These are phyloP conservation scores for Malbranchea cinnamomea DNA, from an alignment of 2,329 filamentous ascomycete genomes.

Conservation along the genomic window DNA sequence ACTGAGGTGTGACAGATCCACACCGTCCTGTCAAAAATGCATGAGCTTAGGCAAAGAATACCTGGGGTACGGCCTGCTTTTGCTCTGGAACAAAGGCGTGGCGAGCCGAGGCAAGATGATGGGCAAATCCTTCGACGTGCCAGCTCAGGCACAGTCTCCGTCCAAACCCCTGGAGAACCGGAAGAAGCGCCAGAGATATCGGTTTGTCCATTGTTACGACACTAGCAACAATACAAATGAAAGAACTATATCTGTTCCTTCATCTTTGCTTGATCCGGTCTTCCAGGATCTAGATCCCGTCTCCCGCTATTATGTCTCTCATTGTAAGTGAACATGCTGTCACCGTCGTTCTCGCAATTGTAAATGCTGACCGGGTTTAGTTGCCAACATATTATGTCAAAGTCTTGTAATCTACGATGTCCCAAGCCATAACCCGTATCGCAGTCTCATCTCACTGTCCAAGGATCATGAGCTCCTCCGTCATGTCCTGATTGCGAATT, in stretches of 20 bases:
- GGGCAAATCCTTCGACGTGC: conserved; percentile 35
- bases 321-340: conserved; percentile 19
- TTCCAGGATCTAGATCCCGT: conserved; percentile 30
- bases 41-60: conserved; percentile 29
- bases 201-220: background rate
- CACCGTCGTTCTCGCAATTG: conserved; percentile 9
- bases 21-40: conserved; percentile 29
- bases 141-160: background rate
- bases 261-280: conserved; percentile 25
- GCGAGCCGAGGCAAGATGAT: conserved; percentile 35
- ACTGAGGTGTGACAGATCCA: conserved; percentile 29
- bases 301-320: conserved; percentile 33
- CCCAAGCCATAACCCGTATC: conserved; percentile 6
- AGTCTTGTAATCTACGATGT: conserved; percentile 5
- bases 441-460: conserved; percentile 4
- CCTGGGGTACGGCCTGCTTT: conserved; percentile 27
- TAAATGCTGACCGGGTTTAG: too few species aligned
- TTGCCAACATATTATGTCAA: conserved; percentile 2
- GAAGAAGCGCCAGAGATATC: conserved; percentile 1
- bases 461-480: conserved; percentile 5
- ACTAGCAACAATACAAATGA: background rate
- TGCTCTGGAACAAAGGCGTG: conserved; percentile 30
- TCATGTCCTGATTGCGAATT: conserved; percentile 4
- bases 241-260: conserved; percentile 1
- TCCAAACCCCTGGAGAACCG: background rate